Conservation (phyloP, 768 basidiomycete species). For the Suillus luteus region DNA sequence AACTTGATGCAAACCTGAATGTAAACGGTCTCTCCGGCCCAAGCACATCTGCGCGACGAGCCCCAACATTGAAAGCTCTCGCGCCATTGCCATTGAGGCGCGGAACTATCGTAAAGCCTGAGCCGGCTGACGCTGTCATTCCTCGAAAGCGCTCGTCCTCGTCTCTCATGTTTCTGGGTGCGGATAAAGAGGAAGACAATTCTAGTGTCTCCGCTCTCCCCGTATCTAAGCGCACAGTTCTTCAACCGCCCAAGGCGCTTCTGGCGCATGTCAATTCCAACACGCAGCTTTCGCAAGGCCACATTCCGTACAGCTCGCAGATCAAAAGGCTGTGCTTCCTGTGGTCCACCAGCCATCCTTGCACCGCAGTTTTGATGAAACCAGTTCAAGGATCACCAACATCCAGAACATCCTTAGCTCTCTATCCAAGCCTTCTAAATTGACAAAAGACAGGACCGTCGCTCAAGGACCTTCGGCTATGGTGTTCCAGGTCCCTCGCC, state of each 20-base stretch:
- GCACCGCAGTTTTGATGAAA: neutral
- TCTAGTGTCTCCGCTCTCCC: neutral
- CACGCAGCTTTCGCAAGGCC: constrained; percentile 5
- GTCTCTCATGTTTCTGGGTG: constrained; percentile 22
- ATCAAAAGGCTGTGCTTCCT: constrained; percentile 9
- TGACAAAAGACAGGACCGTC: neutral
- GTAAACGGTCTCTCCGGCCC: no score
- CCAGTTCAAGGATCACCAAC: neutral
- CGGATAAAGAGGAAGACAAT: constrained; percentile 11
- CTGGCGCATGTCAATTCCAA: constrained; percentile 26
- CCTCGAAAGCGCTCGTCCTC: constrained; percentile 42
- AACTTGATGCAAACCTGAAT: constrained; percentile 12
- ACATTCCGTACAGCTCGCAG: neutral
- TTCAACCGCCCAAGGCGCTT: constrained; percentile 28
- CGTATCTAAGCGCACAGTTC: constrained; percentile 29
- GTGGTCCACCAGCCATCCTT: neutral
- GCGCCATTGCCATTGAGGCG: neutral
- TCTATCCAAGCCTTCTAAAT: neutral
- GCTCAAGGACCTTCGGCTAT: neutral
- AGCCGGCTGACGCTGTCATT: constrained; percentile 31
- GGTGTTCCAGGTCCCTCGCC: neutral
- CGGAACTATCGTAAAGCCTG: constrained; percentile 30
- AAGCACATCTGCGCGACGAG: neutral
- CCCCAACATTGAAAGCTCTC: neutral
- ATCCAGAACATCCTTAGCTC: neutral